Evolutionary conservation across 1,139 yeast genomes (phyloP).

Genomic region (Geotrichum siamense): DNA sequence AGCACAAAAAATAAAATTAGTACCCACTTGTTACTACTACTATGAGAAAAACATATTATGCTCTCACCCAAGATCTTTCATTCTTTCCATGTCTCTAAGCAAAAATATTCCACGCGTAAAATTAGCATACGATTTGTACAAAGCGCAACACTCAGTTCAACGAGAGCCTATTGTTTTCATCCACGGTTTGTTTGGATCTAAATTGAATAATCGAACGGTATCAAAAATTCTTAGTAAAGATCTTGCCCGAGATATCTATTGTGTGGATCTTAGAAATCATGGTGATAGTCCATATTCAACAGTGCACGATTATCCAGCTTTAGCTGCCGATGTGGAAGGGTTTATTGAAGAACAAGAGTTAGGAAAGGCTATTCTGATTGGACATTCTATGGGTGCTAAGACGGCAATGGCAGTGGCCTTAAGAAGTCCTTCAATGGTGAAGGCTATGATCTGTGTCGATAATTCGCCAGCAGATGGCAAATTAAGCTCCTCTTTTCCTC

Average conservation of each 20-base stretch:
- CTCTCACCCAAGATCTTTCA: no score
- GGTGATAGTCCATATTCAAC: conserved; percentile 74
- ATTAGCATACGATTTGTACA: conserved; percentile 14
- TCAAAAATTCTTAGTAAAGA: conserved; percentile 43
- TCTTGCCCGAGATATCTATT: conserved; percentile 43
- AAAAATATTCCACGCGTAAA: conserved; percentile 17
- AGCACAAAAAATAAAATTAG: no score
- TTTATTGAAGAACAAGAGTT: conserved; percentile 52
- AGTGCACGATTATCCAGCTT: conserved; percentile 67
- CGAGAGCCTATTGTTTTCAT: conserved; percentile 57
- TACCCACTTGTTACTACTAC: no score
- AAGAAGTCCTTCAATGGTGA: conserved; percentile 56
- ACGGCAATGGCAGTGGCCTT: conserved; percentile 83
- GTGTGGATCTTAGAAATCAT: conserved; percentile 81
- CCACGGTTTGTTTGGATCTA: conserved; percentile 88
- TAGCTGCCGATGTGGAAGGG: conserved; percentile 76
- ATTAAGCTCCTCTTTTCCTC: conserved; percentile 53
- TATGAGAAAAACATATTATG: no score
- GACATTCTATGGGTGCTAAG: conserved; percentile 98
- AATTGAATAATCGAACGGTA: conserved; percentile 67
- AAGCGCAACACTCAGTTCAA: conserved; percentile 5
- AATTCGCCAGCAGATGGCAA: conserved; percentile 74
- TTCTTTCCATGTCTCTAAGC: conserved; percentile 14
- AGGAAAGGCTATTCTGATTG: conserved; percentile 59
- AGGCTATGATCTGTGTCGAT: conserved; percentile 69